Evolutionary conservation across 1,284 basidiomycete species (phyloP), one percentile per base, ranked within the genome.

Genomic region (Austroboletus novae-zelandiae): DNA sequence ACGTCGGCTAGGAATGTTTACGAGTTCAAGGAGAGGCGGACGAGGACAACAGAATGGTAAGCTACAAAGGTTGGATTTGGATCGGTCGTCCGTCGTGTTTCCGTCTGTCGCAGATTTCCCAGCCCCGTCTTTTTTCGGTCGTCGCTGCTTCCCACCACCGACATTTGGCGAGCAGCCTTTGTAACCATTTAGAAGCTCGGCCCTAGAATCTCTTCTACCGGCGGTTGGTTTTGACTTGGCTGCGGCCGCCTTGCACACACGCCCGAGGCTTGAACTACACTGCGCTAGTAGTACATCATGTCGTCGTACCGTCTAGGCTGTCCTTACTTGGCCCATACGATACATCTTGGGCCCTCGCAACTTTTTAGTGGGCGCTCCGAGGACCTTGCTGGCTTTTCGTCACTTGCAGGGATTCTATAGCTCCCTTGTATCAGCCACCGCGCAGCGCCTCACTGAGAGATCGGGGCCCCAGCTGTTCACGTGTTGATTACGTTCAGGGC

Each of bases 401-500:
- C 47, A 23, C 14, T 17, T 48, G 10, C 31, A 32, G 31, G 31
- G 41, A 36, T 15, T 37, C 17, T 9, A 40, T 25, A 25, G 27
- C 31, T 9, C 44, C 51, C 45, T 46, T 51, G 58, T 59, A 45
- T 36, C 17, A 1, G 29, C 42, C 36, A 55, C n/a, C 20, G 20
- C 20, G 48, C 30, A 35, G 32, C 42, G 14, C 29, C 5, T 36
- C 32, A 13, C 30, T 45, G 35, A 36, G 40, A 39, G 45, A 23
- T 17, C 40, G 45, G 17, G 32, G 15, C 39, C 9, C 20, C 20
- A 5, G 13, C 29, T n/a, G 15, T 29, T n/a, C 59, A 61, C 58
- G 53, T 47, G 55, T 50, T 43, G 59, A 65, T 40, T 23, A 23
- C 20, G 20, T 23, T 23, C 20, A 23, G 20, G 20, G 20, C 20